Percentiles rank a stretch among this genome's conserved stretches.
phyloP scores from a whole-genome alignment of 23 red algal genomes.

The Gracilariopsis chorda region DNA sequence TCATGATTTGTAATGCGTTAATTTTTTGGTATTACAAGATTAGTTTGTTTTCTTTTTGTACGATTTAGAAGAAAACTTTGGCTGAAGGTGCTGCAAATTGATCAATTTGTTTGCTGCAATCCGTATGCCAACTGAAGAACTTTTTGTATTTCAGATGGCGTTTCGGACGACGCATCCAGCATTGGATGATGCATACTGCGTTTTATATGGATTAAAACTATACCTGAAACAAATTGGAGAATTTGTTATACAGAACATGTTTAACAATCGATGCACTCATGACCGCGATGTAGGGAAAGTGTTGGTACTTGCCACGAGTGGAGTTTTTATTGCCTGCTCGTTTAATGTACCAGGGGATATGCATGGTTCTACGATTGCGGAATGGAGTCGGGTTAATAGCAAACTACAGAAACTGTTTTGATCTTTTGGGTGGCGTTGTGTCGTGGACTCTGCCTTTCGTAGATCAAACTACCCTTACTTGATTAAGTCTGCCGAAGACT shows the following conservation, averaged over 20 bases:
- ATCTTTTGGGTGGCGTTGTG: not conserved
- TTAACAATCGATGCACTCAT: not conserved
- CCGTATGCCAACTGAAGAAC: no score
- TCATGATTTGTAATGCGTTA: no score
- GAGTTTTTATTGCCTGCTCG: not conserved
- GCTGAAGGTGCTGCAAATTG: no score
- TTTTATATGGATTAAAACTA: not conserved
- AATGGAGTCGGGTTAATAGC: not conserved
- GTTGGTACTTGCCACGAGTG: not conserved
- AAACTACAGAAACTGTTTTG: not conserved
- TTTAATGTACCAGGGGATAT: not conserved
- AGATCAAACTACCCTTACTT: not conserved
- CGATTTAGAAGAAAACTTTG: no score
- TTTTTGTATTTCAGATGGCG: no score
- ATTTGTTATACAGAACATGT: slow-evolving; percentile 3
- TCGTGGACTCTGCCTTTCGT: not conserved
- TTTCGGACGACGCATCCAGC: no score
- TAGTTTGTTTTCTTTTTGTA: no score
- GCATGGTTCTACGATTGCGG: not conserved
- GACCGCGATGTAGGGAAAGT: not conserved
- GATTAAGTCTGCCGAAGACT: slow-evolving; percentile 19
- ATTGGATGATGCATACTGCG: slow-evolving; percentile 7
- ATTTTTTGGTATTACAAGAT: no score
- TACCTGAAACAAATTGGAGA: not conserved
- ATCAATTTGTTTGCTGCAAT: no score